A percentile compares a stretch with the other conserved stretches of the same genome.
phyloP scores from a whole-genome alignment of 495 filamentous ascomycete genomes.

The Trypethelium eluteriae region DNA sequence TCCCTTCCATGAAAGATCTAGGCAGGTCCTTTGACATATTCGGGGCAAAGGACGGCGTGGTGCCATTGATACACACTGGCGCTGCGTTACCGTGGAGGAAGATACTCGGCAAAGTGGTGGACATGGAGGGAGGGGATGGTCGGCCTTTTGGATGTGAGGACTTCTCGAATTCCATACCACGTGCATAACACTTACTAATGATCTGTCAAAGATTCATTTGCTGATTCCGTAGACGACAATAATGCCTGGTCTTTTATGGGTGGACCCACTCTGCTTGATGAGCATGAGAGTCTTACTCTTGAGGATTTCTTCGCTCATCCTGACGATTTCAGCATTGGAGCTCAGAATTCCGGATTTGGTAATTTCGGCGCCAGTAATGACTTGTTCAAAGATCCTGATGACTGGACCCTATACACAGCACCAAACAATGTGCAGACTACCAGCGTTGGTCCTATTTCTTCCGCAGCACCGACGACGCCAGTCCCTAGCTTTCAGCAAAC shows the following conservation, averaged over 20 bases:
- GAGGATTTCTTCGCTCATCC: slow-evolving; percentile 14
- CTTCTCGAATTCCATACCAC: background rate
- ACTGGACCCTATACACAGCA: background rate
- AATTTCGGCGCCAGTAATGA: background rate
- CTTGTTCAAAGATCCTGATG: background rate
- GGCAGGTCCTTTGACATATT: slow-evolving; percentile 19
- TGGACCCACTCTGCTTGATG: background rate
- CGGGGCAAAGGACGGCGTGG: slow-evolving; percentile 13
- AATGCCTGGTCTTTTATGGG: background rate
- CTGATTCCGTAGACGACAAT: background rate
- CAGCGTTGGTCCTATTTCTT: background rate
- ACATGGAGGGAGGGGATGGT: slow-evolving; percentile 4
- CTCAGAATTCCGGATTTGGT: background rate
- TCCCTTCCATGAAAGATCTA: slow-evolving; percentile 22
- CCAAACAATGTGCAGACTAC: background rate
- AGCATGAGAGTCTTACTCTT: background rate
- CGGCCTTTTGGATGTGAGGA: slow-evolving; percentile 2
- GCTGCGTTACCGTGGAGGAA: slow-evolving; percentile 30
- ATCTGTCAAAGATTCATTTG: background rate
- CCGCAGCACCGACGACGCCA: background rate
- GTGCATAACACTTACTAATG: background rate
- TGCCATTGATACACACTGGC: slow-evolving; percentile 10
- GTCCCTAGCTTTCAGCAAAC: background rate
- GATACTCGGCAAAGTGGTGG: background rate
- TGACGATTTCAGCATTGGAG: slow-evolving; percentile 5